Evolutionary conservation across 805 yeast species (phyloP).

Genomic region (Zygosaccharomyces bailii): DNA sequence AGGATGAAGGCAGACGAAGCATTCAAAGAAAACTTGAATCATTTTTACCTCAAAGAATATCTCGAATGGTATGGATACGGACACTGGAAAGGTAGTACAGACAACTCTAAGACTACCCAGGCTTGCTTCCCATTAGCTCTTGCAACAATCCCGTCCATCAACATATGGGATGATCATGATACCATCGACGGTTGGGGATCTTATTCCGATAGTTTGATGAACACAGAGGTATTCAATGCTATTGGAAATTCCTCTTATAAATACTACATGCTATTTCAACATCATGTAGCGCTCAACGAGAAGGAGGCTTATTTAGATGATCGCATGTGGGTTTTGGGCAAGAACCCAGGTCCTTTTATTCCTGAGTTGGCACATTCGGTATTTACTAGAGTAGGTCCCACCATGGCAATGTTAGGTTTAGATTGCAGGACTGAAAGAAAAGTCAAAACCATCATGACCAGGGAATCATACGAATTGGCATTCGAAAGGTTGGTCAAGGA

Average conservation of each 20-base stretch:
- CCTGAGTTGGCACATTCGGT: conserved; percentile 62
- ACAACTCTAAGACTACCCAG: conserved; percentile 61
- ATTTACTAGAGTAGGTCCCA: conserved; percentile 70
- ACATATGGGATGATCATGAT: conserved; percentile 92
- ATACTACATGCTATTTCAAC: conserved; percentile 90
- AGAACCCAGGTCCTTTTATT: conserved; percentile 63
- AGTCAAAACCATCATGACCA: conserved; percentile 51
- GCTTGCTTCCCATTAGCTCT: conserved; percentile 66
- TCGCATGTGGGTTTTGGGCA: conserved; percentile 62
- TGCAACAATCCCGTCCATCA: conserved; percentile 80
- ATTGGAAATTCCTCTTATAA: conserved; percentile 79
- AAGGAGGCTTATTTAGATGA: conserved; percentile 41
- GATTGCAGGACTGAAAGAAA: conserved; percentile 94
- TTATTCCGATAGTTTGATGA: conserved; percentile 73
- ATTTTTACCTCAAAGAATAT: conserved; percentile 71
- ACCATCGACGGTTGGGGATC: conserved; percentile 96
- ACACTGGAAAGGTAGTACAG: conserved; percentile 63
- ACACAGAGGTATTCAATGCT: conserved; percentile 58
- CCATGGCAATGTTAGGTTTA: conserved; percentile 68
- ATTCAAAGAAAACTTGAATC: conserved; percentile 52
- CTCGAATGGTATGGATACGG: conserved; percentile 89
- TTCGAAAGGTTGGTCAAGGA: conserved; percentile 62
- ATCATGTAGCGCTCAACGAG: conserved; percentile 57
- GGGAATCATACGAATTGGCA: conserved; percentile 53
- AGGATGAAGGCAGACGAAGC: conserved; percentile 45